These are phyloP conservation scores for Saprolegnia diclina DNA, from an alignment of 352 stramenopile genomes.

Conservation along the genomic window DNA sequence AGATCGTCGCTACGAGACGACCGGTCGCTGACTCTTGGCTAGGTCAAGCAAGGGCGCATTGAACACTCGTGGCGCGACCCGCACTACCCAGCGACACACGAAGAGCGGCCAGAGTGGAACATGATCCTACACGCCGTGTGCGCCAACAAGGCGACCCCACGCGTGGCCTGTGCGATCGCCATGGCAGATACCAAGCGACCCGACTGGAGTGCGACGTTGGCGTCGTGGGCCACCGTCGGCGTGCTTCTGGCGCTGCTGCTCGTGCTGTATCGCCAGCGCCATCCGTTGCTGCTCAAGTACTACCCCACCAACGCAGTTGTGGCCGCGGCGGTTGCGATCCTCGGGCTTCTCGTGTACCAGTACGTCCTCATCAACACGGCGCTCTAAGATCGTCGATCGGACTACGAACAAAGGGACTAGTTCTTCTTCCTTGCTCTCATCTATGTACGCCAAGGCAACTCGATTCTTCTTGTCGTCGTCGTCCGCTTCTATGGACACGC, in stretches of 20 bases:
- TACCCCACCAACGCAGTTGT: slow-evolving; percentile 25
- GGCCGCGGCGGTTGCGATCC: neutral
- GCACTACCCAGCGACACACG: slow-evolving; percentile 38
- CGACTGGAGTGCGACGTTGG: neutral
- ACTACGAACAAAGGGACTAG: neutral
- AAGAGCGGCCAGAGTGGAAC: slow-evolving; percentile 50
- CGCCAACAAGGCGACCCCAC: slow-evolving; percentile 34
- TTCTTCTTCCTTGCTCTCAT: too few species aligned
- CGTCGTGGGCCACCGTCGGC: slow-evolving; percentile 8
- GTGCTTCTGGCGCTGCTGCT: slow-evolving; percentile 7
- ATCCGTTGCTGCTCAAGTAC: slow-evolving; percentile 9
- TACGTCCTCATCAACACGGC: slow-evolving; percentile 9
- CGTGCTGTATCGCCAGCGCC: neutral
- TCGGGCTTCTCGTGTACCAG: slow-evolving; percentile 20
- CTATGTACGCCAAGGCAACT: neutral
- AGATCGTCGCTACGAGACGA: neutral
- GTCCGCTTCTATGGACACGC: too few species aligned
- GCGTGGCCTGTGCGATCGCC: slow-evolving; percentile 38
- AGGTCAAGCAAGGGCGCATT: slow-evolving; percentile 25
- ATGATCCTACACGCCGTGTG: slow-evolving; percentile 63
- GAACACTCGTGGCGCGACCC: slow-evolving; percentile 38
- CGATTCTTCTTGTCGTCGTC: neutral
- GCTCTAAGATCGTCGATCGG: neutral
- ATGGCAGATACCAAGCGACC: neutral
- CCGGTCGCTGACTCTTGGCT: neutral